Evolutionary conservation across 2,329 filamentous ascomycete species (phyloP).

Genomic region (Aspergillus fischeri): DNA sequence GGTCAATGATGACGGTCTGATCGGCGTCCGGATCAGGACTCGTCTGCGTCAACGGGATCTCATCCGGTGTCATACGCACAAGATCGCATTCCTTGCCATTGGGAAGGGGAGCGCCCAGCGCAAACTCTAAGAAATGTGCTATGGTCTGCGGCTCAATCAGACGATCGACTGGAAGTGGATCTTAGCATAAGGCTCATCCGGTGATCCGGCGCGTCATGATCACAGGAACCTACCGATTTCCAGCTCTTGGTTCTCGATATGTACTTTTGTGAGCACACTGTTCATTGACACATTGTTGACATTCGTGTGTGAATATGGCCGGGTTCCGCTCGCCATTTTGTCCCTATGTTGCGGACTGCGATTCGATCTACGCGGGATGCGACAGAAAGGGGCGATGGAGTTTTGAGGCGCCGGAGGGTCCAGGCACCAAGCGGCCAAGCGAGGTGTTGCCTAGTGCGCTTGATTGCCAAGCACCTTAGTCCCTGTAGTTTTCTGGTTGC

Average conservation of each 20-base stretch:
- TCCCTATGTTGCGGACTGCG: background rate
- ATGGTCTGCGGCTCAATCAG: conserved; percentile 24
- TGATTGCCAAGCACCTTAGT: conserved; percentile 19
- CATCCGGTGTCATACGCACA: conserved; percentile 4
- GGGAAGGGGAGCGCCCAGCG: conserved; percentile 7
- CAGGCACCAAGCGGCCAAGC: background rate
- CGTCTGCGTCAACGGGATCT: conserved; percentile 1
- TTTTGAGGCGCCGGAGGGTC: background rate
- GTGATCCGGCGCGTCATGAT: background rate
- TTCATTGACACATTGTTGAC: background rate
- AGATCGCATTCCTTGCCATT: conserved; percentile 14
- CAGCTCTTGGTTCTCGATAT: conserved; percentile 9
- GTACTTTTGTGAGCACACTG: conserved; percentile 2
- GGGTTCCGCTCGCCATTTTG: background rate
- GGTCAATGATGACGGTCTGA: background rate
- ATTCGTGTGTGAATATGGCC: background rate
- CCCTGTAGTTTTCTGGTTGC: too few species aligned
- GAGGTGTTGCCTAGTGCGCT: background rate
- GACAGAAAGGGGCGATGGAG: background rate
- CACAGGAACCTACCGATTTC: conserved; percentile 6
- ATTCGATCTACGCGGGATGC: background rate
- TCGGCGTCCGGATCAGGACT: conserved; percentile 2
- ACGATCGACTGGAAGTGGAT: conserved; percentile 19
- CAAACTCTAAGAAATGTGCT: conserved; percentile 16
- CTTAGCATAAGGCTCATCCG: background rate